Evolutionary conservation across 2,329 filamentous ascomycete species (phyloP).

Genomic region (Monosporascus cannonballus): DNA sequence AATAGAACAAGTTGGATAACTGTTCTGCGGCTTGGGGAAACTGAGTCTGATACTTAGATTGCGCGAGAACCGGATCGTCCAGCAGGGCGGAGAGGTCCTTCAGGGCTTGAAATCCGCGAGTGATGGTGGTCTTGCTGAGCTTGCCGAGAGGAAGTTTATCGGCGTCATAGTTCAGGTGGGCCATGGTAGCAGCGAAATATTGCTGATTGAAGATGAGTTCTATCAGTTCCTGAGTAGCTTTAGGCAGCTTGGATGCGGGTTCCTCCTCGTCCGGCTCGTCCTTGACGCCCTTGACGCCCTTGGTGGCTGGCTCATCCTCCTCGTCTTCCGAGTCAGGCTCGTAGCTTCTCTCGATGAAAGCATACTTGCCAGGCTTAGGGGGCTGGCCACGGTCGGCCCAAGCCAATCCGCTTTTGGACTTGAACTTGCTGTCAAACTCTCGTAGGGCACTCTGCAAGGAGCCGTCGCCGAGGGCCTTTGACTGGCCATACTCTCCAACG

Average conservation of each 20-base stretch:
- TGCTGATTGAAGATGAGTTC: slow-evolving; percentile 76
- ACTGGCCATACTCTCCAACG: slow-evolving; percentile 57
- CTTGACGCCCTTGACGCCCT: slow-evolving; percentile 14
- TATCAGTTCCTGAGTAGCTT: slow-evolving; percentile 61
- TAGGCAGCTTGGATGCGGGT: slow-evolving; percentile 20
- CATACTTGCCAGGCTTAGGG: slow-evolving; percentile 65
- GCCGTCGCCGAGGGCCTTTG: slow-evolving; percentile 35
- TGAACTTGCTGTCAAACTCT: slow-evolving; percentile 57
- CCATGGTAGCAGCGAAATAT: slow-evolving; percentile 64
- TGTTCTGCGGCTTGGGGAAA: slow-evolving; percentile 44
- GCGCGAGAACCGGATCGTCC: slow-evolving; percentile 43
- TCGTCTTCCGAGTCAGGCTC: slow-evolving; percentile 51
- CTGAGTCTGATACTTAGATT: slow-evolving; percentile 33
- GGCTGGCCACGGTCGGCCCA: slow-evolving; percentile 48
- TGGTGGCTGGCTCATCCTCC: slow-evolving; percentile 9
- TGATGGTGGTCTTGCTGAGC: slow-evolving; percentile 72
- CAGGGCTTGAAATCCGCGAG: slow-evolving; percentile 66
- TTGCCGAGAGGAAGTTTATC: slow-evolving; percentile 80
- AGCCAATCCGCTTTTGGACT: slow-evolving; percentile 50
- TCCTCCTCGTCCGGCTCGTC: slow-evolving; percentile 11
- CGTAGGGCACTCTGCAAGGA: slow-evolving; percentile 36
- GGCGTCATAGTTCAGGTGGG: slow-evolving; percentile 62
- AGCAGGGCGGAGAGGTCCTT: slow-evolving; percentile 68
- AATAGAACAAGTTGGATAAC: slow-evolving; percentile 75
- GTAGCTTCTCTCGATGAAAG: slow-evolving; percentile 75